These are phyloP conservation scores for Graphium sp. DNA, from an alignment of 2,329 filamentous ascomycete species.

Conservation along the genomic window DNA sequence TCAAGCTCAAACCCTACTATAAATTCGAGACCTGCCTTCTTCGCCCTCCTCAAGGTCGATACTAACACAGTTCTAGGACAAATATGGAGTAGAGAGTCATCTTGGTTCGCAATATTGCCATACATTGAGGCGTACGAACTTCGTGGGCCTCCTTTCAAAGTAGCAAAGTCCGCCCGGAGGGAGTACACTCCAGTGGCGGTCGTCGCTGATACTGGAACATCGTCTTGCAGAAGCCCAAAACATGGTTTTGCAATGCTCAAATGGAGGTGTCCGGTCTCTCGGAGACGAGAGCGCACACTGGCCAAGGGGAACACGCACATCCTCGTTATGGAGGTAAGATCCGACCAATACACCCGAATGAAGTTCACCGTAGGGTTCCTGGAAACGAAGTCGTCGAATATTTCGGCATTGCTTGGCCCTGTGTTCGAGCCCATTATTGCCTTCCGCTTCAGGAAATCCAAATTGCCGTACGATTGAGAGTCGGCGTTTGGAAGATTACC, in stretches of 20 bases:
- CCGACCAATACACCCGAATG: constrained; percentile 60
- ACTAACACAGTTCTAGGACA: constrained; percentile 54
- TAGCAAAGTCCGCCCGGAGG: constrained; percentile 48
- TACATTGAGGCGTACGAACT: constrained; percentile 48
- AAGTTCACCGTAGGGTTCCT: constrained; percentile 30
- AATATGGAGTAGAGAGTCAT: constrained; percentile 28
- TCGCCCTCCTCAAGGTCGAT: constrained; percentile 31
- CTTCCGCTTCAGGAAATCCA: too few relatives aligned
- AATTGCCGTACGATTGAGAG: too few relatives aligned
- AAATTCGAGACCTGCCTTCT: constrained; percentile 35
- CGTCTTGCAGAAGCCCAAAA: constrained; percentile 52
- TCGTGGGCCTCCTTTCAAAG: constrained; percentile 39
- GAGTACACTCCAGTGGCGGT: constrained; percentile 47
- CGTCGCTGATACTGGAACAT: constrained; percentile 34
- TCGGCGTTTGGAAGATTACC: too few relatives aligned
- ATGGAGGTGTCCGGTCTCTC: constrained; percentile 22
- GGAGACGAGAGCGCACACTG: constrained; percentile 29
- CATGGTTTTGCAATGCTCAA: constrained; percentile 48
- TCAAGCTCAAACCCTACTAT: constrained; percentile 71
- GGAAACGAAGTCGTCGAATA: too few relatives aligned
- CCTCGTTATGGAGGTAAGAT: constrained; percentile 55
- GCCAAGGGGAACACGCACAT: constrained; percentile 51
- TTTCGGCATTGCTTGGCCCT: too few relatives aligned
- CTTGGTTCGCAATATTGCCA: constrained; percentile 44
- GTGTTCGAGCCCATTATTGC: too few relatives aligned